Base-by-base conservation (phyloP, 139 green algal genomes). In the Gonium pectorale region DNA sequence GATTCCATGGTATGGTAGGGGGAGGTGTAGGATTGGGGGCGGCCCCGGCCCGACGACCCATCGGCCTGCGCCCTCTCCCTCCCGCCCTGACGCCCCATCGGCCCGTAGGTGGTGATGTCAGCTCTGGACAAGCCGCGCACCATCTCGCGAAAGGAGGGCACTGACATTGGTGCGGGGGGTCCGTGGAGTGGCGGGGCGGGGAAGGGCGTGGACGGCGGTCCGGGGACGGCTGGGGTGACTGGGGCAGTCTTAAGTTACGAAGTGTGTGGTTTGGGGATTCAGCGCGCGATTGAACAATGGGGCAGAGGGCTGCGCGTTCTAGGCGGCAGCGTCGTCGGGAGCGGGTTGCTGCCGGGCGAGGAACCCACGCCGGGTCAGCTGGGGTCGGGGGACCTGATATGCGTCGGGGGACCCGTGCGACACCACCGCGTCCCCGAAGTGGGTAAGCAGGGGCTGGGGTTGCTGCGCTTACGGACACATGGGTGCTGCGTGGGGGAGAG, bases 91-190 rank as follows among this genome's bases (percentile, higher is more conserved):
- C 19, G 7, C 38, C 38, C 8, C 0, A 52, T 6, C 68, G 27
- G 8, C 22, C 11, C 5, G 29, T 86, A 97, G 93, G 87, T 98
- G 0, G 88, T 98, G 2, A 86, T 89, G 78, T 80, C 78, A 0
- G 87, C 85, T 0, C 78, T 94, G 38, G 95, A 97, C 70, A 94
- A 95, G 81, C 95, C 95, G 5, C 88, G 92, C 15, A 89, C 87
- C 52, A 93, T 98, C 27, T 71, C 90, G 17, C 92, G 83, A 46
- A 98, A 97, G 87, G 94, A 93, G 7, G 79, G 88, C 7, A 90
- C 91, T 1, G 94, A 97, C 74, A 87, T 97, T 41, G 94, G 95
- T 29, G 95, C 7, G 73, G 4, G 38, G 38, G 24, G 19, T 46
- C n/a, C 6, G 54, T 29, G 13, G 54, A 26, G 49, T 56, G 49